These are phyloP conservation scores for Aspergillus pseudonomiae DNA, from an alignment of 2,329 filamentous ascomycete genomes.

Conservation along the genomic window DNA sequence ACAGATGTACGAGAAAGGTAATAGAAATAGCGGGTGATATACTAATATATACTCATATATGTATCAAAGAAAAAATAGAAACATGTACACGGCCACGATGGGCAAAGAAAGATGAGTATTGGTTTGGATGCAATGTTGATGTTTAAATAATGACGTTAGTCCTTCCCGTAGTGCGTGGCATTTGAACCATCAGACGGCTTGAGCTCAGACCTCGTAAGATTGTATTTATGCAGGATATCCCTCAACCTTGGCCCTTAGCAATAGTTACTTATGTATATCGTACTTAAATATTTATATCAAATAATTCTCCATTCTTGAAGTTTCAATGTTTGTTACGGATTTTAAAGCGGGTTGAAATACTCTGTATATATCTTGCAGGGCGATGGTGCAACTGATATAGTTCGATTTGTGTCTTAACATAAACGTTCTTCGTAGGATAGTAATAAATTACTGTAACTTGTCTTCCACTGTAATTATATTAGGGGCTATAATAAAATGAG, in stretches of 20 bases:
- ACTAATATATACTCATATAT: neutral
- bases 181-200: neutral
- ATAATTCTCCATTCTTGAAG: neutral
- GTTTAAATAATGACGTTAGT: neutral
- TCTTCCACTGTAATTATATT: too few species aligned
- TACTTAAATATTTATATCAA: neutral
- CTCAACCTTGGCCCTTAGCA: neutral
- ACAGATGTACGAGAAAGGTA: neutral
- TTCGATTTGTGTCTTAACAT: neutral
- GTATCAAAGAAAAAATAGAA: neutral
- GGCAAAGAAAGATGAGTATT: neutral
- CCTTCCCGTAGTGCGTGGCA: neutral
- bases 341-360: neutral
- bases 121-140: neutral
- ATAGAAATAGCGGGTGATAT: neutral
- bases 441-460: too few species aligned
- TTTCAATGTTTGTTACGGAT: neutral
- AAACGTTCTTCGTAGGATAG: neutral
- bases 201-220: neutral
- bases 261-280: neutral
- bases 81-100: neutral
- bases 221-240: neutral
- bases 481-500: too few species aligned
- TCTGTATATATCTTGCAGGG: neutral
- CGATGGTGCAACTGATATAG: neutral